Evolutionary conservation across 1,284 basidiomycete genomes (phyloP), one percentile per base, ranked within the genome.

Genomic region (Leccinum glutinopallens): DNA sequence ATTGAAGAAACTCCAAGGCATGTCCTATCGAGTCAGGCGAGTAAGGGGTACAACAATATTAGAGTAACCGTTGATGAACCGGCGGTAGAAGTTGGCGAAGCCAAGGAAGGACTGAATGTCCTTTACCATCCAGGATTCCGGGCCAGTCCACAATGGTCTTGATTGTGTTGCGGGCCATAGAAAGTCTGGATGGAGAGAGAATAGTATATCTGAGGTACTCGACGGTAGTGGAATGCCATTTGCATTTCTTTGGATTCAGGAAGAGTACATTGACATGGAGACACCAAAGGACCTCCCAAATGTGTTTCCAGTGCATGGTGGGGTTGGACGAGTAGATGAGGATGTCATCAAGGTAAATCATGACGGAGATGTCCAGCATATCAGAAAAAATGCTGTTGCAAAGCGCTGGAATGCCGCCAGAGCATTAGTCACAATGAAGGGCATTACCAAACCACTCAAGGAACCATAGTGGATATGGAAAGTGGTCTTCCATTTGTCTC

Each of bases 1-100:
- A 2, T 65, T 5, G 7, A 25, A 56, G 58, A 65, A 65, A 15
- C 29, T 29, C 63, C 43, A 63, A 22, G 55, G 29, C 32, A 41
- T 9, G 15, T 6, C 39, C 6, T 13, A 10, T 1, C 10, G 10
- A 6, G 53, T 61, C 2, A 55, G 54, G 5, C 9, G 10, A 2
- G 43, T 63, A 0, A 64, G n/a, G 0, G 39, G 51, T 7, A 62
- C 4, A 1, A 65, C 43, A n/a, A 65, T 56, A 0, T 49, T 5
- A 0, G 37, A 53, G 13, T 61, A 61, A 2, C 19, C 8, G 15
- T 12, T 9, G 54, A 55, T 55, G 32, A 55, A 55, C 4, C 17
- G 1, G 25, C 54, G 15, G 12, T 29, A 54, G 13, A 54, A 54
- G 19, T 54, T 54, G 22, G 51, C 4, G 22, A 54, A 54, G 4